Conservation (phyloP, 306 rosid genomes). For the Abrus pulchellus region DNA sequence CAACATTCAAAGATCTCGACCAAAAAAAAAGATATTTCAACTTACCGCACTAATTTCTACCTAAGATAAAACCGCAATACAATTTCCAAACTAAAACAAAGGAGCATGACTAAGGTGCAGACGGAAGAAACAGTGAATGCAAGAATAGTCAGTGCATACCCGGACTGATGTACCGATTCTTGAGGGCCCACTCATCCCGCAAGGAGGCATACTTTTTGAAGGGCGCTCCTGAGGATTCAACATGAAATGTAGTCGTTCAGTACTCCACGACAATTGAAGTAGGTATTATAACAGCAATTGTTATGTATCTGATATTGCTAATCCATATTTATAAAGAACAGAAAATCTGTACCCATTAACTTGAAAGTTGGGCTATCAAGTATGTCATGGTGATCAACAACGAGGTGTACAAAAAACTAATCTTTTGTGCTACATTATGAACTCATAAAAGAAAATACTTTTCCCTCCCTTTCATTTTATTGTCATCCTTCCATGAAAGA, state of each 20-base stretch:
- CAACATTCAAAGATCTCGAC: slow-evolving; percentile 3
- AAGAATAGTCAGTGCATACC: slow-evolving; percentile 59
- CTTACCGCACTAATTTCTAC: slow-evolving; percentile 1
- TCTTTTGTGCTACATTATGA: slow-evolving; percentile 2
- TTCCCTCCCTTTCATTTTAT: slow-evolving; percentile 9
- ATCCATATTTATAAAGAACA: slow-evolving; percentile 20
- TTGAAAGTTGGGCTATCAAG: slow-evolving; percentile 13
- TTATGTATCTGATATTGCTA: slow-evolving; percentile 15
- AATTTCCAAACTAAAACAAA: slow-evolving; percentile 14
- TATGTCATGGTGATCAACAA: slow-evolving; percentile 17
- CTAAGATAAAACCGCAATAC: not conserved
- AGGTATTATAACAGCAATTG: slow-evolving; percentile 25
- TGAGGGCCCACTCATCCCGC: slow-evolving; percentile 94
- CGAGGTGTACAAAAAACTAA: not conserved
- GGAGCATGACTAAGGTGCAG: slow-evolving; percentile 29
- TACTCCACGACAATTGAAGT: slow-evolving; percentile 34
- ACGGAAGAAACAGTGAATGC: slow-evolving; percentile 4
- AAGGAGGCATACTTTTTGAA: slow-evolving; percentile 86
- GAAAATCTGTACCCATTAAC: slow-evolving; percentile 31
- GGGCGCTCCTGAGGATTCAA: slow-evolving; percentile 80
- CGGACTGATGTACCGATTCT: slow-evolving; percentile 90
- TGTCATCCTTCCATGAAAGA: slow-evolving; percentile 29
- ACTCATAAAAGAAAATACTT: not conserved
- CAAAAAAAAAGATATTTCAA: not conserved
- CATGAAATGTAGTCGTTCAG: slow-evolving; percentile 29